Base-by-base conservation (phyloP, 371 early-diverging fungal genomes). In the Globomyces sp. region DNA sequence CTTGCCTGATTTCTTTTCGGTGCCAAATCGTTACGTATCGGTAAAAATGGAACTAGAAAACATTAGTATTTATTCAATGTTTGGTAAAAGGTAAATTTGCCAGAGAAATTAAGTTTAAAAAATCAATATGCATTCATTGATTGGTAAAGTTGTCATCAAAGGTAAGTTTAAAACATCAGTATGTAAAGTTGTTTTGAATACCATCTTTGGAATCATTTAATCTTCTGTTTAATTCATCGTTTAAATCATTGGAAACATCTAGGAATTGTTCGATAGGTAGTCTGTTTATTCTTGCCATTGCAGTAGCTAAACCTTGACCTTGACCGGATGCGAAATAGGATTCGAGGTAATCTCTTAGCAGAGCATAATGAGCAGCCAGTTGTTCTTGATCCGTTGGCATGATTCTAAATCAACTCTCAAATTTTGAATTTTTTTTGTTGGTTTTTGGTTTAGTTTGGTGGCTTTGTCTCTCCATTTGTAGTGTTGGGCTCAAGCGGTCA, bases 1-100 rank as follows among this genome's bases (percentile, higher is more conserved):
- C 94, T 84, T 0, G 93, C 94, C 70, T 92, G 93, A 74, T 94
- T 94, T 57, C 93, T 82, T 74, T 92, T 92, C 24, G 90, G 92
- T 70, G 90, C 92, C 73, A 88, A 92, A 42, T 90, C 89, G 61
- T 86, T 85, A 34, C 87, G 80, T 13, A 90, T 81, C 8, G 89
- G 83, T 57, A 93, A 76, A 75, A 90, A 93, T 2, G 92, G 92
- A 24, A 87, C 91, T 91, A 65, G 39, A 8, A 24, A 24, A 24
- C 24, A 58, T 58, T 24, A n/a, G 49, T n/a, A 13, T n/a, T 49
- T 49, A 49, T n/a, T 49, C n/a, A 49, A 49, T 49, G 13, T 13
- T n/a, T 13, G 13, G n/a, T 49, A 13, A 49, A 13, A 49, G 13
- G n/a, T 49, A n/a, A 49, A 49, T 13, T n/a, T n/a, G 13, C 49